A percentile compares a stretch with the other conserved stretches of the same genome.
These are phyloP conservation scores for Blastobotrys parvus DNA, from an alignment of 805 yeast genomes.

Conservation along the genomic window DNA sequence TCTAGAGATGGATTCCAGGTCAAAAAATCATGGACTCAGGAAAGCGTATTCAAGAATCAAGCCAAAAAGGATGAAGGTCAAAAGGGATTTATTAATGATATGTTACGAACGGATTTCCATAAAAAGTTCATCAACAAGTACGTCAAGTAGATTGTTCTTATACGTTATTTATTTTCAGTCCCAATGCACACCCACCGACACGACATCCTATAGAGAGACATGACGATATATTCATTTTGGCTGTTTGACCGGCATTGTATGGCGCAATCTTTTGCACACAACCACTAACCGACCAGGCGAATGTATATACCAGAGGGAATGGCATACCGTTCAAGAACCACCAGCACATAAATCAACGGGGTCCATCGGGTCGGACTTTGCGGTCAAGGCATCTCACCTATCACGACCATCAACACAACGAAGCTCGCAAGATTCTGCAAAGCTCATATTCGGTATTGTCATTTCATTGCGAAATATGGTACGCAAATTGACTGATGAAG, in stretches of 20 bases:
- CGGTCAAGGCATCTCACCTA: background rate
- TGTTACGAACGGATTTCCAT: slow-evolving; percentile 32
- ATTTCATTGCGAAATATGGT: slow-evolving; percentile 73
- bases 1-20: slow-evolving; percentile 13
- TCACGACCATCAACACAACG: slow-evolving; percentile 10
- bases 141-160: slow-evolving; percentile 15
- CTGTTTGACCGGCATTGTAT: slow-evolving; percentile 83
- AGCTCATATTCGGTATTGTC: slow-evolving; percentile 77
- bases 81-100: slow-evolving; percentile 27
- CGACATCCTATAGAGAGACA: background rate
- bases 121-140: slow-evolving; percentile 29
- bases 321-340: slow-evolving; percentile 28
- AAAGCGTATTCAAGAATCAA: slow-evolving; percentile 28
- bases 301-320: slow-evolving; percentile 76
- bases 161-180: background rate
- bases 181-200: background rate
- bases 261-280: slow-evolving; percentile 12
- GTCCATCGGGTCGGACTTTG: slow-evolving; percentile 1
- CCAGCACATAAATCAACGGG: background rate
- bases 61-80: slow-evolving; percentile 22
- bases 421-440: slow-evolving; percentile 57
- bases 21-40: slow-evolving; percentile 29
- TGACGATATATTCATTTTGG: slow-evolving; percentile 67
- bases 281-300: slow-evolving; percentile 33
- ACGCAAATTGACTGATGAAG: slow-evolving; percentile 38